Evolutionary conservation across 1,284 basidiomycete species (phyloP).

Genomic region (Cryptococcus floricola): DNA sequence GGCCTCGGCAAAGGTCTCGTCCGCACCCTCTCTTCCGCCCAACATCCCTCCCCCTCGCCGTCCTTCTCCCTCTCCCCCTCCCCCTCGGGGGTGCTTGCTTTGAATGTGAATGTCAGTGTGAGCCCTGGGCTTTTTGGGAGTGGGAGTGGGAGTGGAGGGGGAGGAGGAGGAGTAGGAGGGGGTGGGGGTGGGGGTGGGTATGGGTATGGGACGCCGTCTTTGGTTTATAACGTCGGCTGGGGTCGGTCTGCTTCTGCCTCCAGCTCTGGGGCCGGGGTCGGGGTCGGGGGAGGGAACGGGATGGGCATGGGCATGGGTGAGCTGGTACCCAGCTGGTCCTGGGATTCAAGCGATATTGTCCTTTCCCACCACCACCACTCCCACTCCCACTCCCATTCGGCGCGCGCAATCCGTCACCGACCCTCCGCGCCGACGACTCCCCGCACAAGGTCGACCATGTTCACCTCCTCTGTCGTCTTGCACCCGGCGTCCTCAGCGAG

Average conservation of each 20-base stretch:
- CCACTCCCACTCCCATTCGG: background rate
- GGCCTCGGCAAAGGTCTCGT: slow-evolving; percentile 32
- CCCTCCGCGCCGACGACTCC: too few species aligned
- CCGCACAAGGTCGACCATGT: background rate
- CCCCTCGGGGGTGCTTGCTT: background rate
- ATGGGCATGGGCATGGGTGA: background rate
- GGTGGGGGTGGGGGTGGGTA: too few species aligned
- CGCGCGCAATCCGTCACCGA: too few species aligned
- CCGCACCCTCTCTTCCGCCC: slow-evolving; percentile 25
- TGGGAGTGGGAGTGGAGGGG: background rate
- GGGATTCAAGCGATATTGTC: slow-evolving; percentile 10
- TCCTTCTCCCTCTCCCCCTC: slow-evolving; percentile 8
- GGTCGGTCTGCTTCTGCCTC: too few species aligned
- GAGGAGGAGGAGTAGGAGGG: too few species aligned
- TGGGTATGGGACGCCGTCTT: too few species aligned
- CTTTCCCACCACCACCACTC: slow-evolving; percentile 1
- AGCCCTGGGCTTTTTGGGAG: background rate
- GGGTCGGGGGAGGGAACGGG: too few species aligned
- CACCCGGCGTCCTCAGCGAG: background rate
- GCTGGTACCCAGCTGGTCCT: slow-evolving; percentile 15
- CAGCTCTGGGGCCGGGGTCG: too few species aligned
- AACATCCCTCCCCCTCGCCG: slow-evolving; percentile 6
- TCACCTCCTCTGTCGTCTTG: background rate
- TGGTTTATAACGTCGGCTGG: too few species aligned
- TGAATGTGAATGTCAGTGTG: background rate